These are phyloP conservation scores for Microcyclospora tardicrescens DNA, from an alignment of 2,329 filamentous ascomycete genomes.

Conservation along the genomic window DNA sequence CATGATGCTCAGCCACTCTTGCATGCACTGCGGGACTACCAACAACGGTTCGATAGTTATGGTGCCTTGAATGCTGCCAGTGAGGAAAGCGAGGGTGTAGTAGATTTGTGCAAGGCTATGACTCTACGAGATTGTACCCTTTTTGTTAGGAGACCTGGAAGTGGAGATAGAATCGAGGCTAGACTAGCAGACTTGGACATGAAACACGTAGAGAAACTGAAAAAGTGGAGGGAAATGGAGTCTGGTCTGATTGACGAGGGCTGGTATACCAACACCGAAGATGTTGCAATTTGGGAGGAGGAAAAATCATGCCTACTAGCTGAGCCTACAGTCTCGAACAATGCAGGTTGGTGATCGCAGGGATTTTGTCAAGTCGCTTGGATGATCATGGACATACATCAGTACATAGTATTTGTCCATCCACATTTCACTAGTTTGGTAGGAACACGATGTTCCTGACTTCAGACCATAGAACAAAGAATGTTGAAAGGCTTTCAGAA, in stretches of 20 bases:
- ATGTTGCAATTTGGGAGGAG: constrained; percentile 1
- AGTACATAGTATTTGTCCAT: too few relatives aligned
- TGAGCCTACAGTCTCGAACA: too few relatives aligned
- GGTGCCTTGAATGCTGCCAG: constrained; percentile 18
- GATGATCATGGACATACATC: too few relatives aligned
- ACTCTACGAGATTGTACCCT: constrained; percentile 36
- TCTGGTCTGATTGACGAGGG: constrained; percentile 24
- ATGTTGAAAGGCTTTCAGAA: too few relatives aligned
- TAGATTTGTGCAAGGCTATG: constrained; percentile 29
- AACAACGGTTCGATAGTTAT: constrained; percentile 25
- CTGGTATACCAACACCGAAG: constrained; percentile 27
- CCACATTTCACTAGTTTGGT: too few relatives aligned
- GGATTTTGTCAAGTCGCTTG: too few relatives aligned
- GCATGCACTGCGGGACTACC: constrained; percentile 23
- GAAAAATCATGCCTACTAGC: constrained; percentile 17
- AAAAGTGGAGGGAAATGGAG: constrained; percentile 31
- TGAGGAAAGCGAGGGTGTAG: constrained; percentile 3
- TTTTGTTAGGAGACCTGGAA: constrained; percentile 21
- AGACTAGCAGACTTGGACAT: constrained; percentile 35
- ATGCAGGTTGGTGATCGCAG: too few relatives aligned
- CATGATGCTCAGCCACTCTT: constrained; percentile 25
- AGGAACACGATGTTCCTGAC: too few relatives aligned
- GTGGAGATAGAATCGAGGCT: constrained; percentile 22
- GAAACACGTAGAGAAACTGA: constrained; percentile 30
- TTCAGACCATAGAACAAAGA: too few relatives aligned